These are phyloP conservation scores for Nevesoporus exiguus DNA, from an alignment of 768 basidiomycete species.

Conservation along the genomic window DNA sequence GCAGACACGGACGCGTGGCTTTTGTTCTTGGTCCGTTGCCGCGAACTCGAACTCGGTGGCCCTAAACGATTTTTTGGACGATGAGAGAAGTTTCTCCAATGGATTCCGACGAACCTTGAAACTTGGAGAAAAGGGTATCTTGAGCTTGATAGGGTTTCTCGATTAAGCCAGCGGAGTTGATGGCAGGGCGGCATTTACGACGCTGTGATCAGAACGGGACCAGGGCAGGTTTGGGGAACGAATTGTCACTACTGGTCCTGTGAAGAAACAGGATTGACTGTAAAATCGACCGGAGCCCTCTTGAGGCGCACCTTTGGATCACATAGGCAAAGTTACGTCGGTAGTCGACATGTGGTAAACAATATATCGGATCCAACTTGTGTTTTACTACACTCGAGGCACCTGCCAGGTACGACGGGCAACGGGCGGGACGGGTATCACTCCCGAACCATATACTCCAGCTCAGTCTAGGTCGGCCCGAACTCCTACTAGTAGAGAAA, in stretches of 20 bases:
- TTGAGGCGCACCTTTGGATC: too few species aligned
- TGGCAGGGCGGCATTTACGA: too few species aligned
- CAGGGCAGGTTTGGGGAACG: too few species aligned
- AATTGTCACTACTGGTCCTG: too few species aligned
- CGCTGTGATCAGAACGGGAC: too few species aligned
- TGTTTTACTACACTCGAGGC: neutral
- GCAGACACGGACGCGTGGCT: slow-evolving; percentile 80
- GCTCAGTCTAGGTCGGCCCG: neutral
- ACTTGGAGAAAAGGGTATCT: slow-evolving; percentile 89
- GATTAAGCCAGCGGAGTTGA: slow-evolving; percentile 63
- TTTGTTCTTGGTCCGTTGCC: slow-evolving; percentile 68
- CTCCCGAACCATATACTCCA: neutral
- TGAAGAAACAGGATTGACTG: too few species aligned
- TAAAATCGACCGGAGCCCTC: too few species aligned
- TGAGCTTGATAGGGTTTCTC: slow-evolving; percentile 62
- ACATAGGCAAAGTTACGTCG: too few species aligned
- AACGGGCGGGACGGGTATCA: neutral
- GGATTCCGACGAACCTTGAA: slow-evolving; percentile 69
- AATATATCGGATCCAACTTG: neutral
- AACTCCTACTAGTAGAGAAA: neutral
- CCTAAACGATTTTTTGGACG: slow-evolving; percentile 59
- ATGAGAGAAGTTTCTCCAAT: slow-evolving; percentile 55
- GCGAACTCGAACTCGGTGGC: slow-evolving; percentile 73
- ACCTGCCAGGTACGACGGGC: neutral
- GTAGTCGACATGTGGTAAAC: too few species aligned